Evolutionary conservation across 2,329 filamentous ascomycete species (phyloP), one percentile per base, ranked within the genome.

Genomic region (Bimuria novae-zelandiae): DNA sequence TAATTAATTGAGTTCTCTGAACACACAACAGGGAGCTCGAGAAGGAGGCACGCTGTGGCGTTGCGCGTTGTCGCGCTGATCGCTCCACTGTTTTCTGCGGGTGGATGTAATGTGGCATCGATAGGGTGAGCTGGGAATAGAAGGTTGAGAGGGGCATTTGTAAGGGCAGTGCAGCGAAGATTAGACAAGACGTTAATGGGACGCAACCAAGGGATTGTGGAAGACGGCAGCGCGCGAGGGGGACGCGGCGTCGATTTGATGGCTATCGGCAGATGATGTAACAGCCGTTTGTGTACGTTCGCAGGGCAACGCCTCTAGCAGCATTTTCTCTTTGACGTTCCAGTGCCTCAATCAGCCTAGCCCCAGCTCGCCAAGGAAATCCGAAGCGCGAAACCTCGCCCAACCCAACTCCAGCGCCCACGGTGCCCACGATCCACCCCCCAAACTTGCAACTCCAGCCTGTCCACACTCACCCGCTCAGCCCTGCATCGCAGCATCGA

Each of bases 361-460:
- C 42, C 41, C 39, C 37, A 50, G 50, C n/a, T 22, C 53, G 56
- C 59, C 62, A 62, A 65, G 64, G 56, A 54, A 57, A 57, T 56
- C 56, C 61, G 64, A 62, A 66, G 56, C 61, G 60, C 53, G 51
- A 59, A 62, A 57, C 59, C 50, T 61, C 63, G 56, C 67, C 60
- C 58, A 52, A 48, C 48, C 50, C 51, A 52, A 48, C 48, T 52
- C 51, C 45, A 51, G 45, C 49, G 43, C 42, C 39, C 45, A 52
- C 36, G 23, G 49, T 33, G 30, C 32, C 52, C 39, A 46, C 41
- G 39, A 48, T 45, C 36, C 52, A 27, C 41, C 41, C 29, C 49
- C 57, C 48, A 52, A 44, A 56, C 51, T 54, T 59, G 58, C 65
- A 64, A 56, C 61, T 60, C 61, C 53, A 58, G 55, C 45, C 61